A percentile compares a stretch with the other conserved stretches of the same genome.
These are phyloP conservation scores for Fusarium udum DNA, from an alignment of 2,329 filamentous ascomycete genomes.

Conservation along the genomic window DNA sequence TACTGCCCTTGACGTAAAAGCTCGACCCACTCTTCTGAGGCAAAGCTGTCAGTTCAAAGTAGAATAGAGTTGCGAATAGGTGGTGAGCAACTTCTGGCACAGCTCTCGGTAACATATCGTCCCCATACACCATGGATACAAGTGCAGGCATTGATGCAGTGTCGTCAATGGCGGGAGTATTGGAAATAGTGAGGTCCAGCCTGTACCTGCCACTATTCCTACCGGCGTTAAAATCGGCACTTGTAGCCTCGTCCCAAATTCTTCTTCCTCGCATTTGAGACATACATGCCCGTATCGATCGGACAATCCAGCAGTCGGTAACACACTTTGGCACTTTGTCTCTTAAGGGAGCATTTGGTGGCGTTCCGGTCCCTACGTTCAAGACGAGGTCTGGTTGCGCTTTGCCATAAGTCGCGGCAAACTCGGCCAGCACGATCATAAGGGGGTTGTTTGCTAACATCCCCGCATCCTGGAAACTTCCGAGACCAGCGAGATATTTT, in stretches of 20 bases:
- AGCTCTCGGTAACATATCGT: not conserved
- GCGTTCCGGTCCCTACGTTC: conserved; percentile 2
- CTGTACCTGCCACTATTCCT: not conserved
- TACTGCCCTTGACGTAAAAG: not conserved
- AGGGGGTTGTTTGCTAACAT: conserved; percentile 6
- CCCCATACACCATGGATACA: not conserved
- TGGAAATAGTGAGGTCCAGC: conserved; percentile 2
- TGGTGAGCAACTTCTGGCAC: not conserved
- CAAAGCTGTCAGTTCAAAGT: conserved; percentile 1
- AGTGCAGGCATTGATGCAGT: not conserved
- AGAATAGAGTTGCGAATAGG: conserved; percentile 8
- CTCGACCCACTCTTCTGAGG: not conserved
- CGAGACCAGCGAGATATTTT: conserved; percentile 2
- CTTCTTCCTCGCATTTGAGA: not conserved
- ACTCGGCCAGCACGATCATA: not conserved
- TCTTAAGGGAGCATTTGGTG: not conserved
- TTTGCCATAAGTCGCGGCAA: not conserved
- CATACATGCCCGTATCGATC: not conserved
- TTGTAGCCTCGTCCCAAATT: not conserved
- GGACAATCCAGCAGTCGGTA: not conserved
- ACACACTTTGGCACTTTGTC: not conserved
- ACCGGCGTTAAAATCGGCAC: not conserved
- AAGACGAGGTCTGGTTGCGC: conserved; percentile 1
- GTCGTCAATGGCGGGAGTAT: not conserved
- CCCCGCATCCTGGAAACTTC: conserved; percentile 6